phyloP scores from a whole-genome alignment of 768 basidiomycete species.

The Naematelia aurantialba region DNA sequence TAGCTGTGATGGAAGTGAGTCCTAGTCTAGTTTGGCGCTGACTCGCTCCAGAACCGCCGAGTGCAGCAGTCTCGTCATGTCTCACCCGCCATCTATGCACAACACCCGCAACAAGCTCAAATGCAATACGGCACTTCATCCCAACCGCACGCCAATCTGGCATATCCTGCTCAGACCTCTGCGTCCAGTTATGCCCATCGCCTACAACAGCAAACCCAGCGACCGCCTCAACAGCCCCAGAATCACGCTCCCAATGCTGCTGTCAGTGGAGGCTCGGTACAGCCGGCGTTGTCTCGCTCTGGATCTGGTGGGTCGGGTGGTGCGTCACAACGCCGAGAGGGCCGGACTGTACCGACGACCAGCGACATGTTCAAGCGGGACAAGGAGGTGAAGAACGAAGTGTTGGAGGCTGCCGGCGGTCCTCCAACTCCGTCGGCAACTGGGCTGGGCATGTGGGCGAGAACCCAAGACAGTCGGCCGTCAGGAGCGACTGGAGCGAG shows the following conservation, averaged over 20 bases:
- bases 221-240: constrained; percentile 8
- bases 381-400: background rate
- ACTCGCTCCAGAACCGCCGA: constrained; percentile 16
- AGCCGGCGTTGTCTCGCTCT: background rate
- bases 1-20: constrained; percentile 45
- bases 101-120: constrained; percentile 8
- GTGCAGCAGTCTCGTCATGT: constrained; percentile 23
- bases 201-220: background rate
- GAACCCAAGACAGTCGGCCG: background rate
- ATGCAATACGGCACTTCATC: constrained; percentile 6
- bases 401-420: constrained; percentile 5
- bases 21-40: background rate
- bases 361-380: constrained; percentile 25
- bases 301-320: background rate
- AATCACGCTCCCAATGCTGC: background rate
- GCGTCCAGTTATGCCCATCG: background rate
- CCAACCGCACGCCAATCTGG: constrained; percentile 9
- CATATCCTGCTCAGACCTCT: constrained; percentile 5
- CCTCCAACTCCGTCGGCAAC: background rate
- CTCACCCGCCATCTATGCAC: constrained; percentile 23
- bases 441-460: background rate
- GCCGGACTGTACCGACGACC: constrained; percentile 37
- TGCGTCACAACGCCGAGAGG: constrained; percentile 23
- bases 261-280: background rate
- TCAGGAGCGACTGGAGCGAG: background rate